A percentile compares a stretch with the other conserved stretches of the same genome.
Evolutionary conservation across 2,329 filamentous ascomycete species (phyloP).

Genomic region (Exophiala viscosa): DNA sequence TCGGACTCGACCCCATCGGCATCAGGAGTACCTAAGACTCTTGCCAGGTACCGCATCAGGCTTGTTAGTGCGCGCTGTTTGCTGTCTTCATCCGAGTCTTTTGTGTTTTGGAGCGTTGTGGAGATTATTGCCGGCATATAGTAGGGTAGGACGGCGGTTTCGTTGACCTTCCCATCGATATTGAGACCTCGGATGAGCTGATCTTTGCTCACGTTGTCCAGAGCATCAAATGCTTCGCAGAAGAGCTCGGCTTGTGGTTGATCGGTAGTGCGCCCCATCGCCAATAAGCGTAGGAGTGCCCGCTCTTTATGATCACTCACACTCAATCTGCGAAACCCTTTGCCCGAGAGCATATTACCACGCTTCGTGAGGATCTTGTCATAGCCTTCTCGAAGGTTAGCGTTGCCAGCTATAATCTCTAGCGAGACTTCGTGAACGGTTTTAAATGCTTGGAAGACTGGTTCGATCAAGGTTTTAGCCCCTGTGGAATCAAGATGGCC

Average conservation of each 20-base stretch:
- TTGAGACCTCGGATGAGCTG: slow-evolving; percentile 34
- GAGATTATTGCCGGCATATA: slow-evolving; percentile 39
- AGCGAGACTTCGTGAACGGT: slow-evolving; percentile 32
- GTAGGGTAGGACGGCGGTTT: slow-evolving; percentile 37
- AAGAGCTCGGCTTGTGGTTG: slow-evolving; percentile 33
- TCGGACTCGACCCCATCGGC: slow-evolving; percentile 5
- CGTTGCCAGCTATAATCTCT: slow-evolving; percentile 29
- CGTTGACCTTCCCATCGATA: slow-evolving; percentile 34
- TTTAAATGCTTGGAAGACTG: slow-evolving; percentile 34
- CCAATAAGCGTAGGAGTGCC: slow-evolving; percentile 37
- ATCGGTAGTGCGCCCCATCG: slow-evolving; percentile 36
- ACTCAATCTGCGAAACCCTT: slow-evolving; percentile 32
- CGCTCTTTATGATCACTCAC: slow-evolving; percentile 30
- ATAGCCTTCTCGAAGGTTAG: slow-evolving; percentile 33
- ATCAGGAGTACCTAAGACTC: slow-evolving; percentile 26
- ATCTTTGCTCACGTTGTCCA: slow-evolving; percentile 23
- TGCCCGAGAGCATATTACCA: slow-evolving; percentile 29
- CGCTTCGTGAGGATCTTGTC: slow-evolving; percentile 34
- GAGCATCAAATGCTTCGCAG: slow-evolving; percentile 28
- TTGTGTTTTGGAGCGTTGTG: slow-evolving; percentile 30
- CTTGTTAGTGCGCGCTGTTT: slow-evolving; percentile 28
- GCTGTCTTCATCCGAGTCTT: slow-evolving; percentile 20
- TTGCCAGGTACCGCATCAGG: slow-evolving; percentile 32
- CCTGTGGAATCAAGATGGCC: slow-evolving; percentile 36
- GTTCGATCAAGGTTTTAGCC: slow-evolving; percentile 33